Conservation (phyloP, 1,284 basidiomycete species). For the Sanguinoderma infundibulare region DNA sequence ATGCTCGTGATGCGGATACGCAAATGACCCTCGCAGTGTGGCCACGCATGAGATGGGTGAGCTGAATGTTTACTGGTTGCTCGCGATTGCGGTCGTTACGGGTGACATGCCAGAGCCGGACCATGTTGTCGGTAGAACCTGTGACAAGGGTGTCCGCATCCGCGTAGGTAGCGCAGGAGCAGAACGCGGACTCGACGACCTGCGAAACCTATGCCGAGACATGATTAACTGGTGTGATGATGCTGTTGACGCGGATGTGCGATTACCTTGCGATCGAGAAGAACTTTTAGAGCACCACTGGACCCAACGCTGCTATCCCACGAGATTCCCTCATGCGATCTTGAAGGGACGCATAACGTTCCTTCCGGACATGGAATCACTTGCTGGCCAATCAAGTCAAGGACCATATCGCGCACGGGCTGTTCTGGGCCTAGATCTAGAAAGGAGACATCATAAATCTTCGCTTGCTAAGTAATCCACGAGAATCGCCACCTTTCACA, state of each 20-base stretch:
- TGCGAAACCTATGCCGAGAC: slow-evolving; percentile 58
- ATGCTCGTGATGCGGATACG: slow-evolving; percentile 77
- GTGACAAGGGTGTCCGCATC: slow-evolving; percentile 76
- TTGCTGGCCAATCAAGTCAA: slow-evolving; percentile 62
- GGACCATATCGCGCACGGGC: slow-evolving; percentile 55
- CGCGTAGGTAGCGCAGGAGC: slow-evolving; percentile 78
- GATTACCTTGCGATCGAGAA: slow-evolving; percentile 62
- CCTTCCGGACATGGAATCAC: slow-evolving; percentile 70
- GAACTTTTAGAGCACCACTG: slow-evolving; percentile 60
- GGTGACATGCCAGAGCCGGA: slow-evolving; percentile 79
- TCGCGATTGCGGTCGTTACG: slow-evolving; percentile 27
- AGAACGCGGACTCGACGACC: slow-evolving; percentile 75
- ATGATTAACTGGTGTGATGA: slow-evolving; percentile 1
- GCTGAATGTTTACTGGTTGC: slow-evolving; percentile 39
- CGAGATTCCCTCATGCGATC: slow-evolving; percentile 70
- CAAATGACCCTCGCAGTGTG: slow-evolving; percentile 73
- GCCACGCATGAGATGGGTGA: slow-evolving; percentile 79
- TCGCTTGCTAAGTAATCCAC: background rate
- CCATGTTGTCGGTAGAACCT: slow-evolving; percentile 75
- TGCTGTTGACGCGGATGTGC: slow-evolving; percentile 10
- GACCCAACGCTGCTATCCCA: slow-evolving; percentile 53
- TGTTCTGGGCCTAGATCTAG: slow-evolving; percentile 54
- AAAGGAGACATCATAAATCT: background rate
- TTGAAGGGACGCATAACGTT: slow-evolving; percentile 60
- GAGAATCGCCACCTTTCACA: slow-evolving; percentile 55